Evolutionary conservation across 768 basidiomycete species (phyloP), one percentile per base, ranked within the genome.

Genomic region (Amanita polypyramis): DNA sequence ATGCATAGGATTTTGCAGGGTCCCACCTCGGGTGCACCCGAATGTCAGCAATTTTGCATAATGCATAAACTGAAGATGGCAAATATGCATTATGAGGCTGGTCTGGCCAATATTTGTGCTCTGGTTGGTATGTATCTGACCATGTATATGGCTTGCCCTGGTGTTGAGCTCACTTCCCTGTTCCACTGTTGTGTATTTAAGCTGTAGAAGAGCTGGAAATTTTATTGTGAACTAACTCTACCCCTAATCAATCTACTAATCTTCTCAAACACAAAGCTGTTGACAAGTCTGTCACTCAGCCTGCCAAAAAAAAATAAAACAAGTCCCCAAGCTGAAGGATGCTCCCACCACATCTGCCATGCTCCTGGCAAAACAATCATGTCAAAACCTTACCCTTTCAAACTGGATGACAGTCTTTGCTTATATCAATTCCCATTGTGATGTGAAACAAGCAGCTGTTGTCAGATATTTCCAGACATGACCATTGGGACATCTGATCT

Each of bases 391-490:
- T 30, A 62, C 58, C 2, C 49, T 54, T 14, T n/a, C 45, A 30
- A 55, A 62, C 39, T 62, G 61, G 61, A 23, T 61, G 20, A 47
- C 52, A 11, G 55, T 62, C 39, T 57, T 56, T 37, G 42, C 33
- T 7, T 62, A 34, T 34, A 35, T 58, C 27, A 55, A 61, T 34
- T 32, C 49, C 4, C 53, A 62, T 49, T 54, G 52, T 12, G 4
- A 35, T 21, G 34, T 60, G 43, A 45, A 52, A 4, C 62, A 62
- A 50, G 38, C 34, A 12, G 51, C 40, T 1, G 48, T 61, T 47
- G 54, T 55, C 14, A 42, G 23, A 25, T 29, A 46, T 29, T 46
- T 46, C 34, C 12, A 4, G 20, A 36, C 45, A 36, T 15, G 20
- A 12, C 21, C 34, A 19, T n/a, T 5, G 11, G 45, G 45, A 1